Evolutionary conservation across 306 rosid genomes (phyloP).

Genomic region (Rosa rugosa): DNA sequence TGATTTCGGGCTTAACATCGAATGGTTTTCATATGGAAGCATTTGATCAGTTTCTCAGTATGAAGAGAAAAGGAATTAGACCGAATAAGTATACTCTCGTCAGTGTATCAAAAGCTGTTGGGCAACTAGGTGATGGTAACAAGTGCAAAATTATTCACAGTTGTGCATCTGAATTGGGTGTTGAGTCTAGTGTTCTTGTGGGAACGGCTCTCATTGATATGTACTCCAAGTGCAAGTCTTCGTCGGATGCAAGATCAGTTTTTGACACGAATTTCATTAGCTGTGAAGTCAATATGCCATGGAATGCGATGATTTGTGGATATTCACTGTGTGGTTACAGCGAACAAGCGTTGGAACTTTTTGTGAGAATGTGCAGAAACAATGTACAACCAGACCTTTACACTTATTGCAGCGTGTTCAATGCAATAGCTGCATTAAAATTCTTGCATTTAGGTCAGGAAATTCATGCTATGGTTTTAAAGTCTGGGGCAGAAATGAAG

Average conservation of each 20-base stretch:
- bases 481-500: not conserved
- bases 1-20: not conserved
- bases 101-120: not conserved
- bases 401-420: not conserved
- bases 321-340: not conserved
- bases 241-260: not conserved
- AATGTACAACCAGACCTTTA: not conserved
- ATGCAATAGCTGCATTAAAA: not conserved
- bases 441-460: not conserved
- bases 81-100: not conserved
- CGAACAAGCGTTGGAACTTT: not conserved
- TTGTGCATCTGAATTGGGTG: not conserved
- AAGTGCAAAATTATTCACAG: not conserved
- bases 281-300: not conserved
- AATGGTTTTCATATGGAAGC: not conserved
- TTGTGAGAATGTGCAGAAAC: not conserved
- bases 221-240: not conserved
- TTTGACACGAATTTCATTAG: not conserved
- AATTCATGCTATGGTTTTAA: not conserved
- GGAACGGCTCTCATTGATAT: not conserved
- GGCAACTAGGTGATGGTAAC: not conserved
- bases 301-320: not conserved
- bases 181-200: not conserved
- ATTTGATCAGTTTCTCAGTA: not conserved
- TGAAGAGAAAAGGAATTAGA: not conserved